A percentile compares a stretch with the other conserved stretches of the same genome.
phyloP scores from a whole-genome alignment of 2,329 filamentous ascomycete species.

The Penicillium crustosum region DNA sequence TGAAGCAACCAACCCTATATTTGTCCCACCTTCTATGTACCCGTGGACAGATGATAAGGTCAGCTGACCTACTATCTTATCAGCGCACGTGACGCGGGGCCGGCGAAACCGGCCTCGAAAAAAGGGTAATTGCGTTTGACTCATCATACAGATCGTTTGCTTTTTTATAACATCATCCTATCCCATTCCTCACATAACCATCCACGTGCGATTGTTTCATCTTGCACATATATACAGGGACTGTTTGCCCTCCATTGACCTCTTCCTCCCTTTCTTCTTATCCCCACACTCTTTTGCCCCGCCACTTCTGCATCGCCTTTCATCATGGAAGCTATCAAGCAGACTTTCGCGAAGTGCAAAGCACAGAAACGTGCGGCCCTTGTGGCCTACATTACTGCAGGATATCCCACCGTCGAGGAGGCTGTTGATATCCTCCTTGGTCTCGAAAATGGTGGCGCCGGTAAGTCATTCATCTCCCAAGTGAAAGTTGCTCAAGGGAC shows the following conservation, averaged over 20 bases:
- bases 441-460: conserved; percentile 89
- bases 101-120: conserved; percentile 14
- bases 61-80: conserved; percentile 15
- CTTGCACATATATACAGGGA: background rate
- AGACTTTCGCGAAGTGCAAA: conserved; percentile 59
- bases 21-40: background rate
- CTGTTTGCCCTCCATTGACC: conserved; percentile 10
- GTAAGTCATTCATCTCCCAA: conserved; percentile 49
- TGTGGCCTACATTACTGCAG: conserved; percentile 94
- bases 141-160: conserved; percentile 16
- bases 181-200: background rate
- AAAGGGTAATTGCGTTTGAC: conserved; percentile 17
- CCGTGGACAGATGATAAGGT: background rate
- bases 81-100: conserved; percentile 19
- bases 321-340: conserved; percentile 55
- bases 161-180: background rate
- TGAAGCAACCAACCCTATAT: background rate
- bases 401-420: conserved; percentile 78
- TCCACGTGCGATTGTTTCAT: background rate
- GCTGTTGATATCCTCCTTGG: conserved; percentile 81
- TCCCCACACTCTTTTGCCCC: conserved; percentile 11
- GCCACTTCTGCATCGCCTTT: conserved; percentile 1
- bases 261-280: background rate
- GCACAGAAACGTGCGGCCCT: conserved; percentile 69
- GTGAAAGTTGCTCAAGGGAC: background rate